Base-by-base conservation (phyloP, 1,284 basidiomycete genomes). In the Stygiomarasmius scandens region DNA sequence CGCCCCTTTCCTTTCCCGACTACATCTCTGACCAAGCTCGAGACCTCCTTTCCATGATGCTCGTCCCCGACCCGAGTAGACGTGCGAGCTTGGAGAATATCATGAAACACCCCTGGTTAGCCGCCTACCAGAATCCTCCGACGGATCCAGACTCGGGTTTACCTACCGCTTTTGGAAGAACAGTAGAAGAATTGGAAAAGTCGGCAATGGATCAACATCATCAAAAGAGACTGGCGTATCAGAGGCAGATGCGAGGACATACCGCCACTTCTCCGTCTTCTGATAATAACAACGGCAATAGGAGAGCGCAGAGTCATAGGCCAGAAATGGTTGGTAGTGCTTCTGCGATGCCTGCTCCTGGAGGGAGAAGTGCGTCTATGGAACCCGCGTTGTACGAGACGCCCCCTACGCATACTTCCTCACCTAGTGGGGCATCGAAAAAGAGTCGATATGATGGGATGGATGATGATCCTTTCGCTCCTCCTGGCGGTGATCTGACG, bases 1-100 rank as follows among this genome's bases (percentile, higher is more conserved):
- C 96, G 0, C 91, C 92, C 1, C 86, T 98, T 59, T 92, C 93
- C 32, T 98, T 97, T 79, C 95, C 95, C 14, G 93, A 96, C 48
- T 95, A 96, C 74, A 87, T 98, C 65, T 92, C 92, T 8, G 69
- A 80, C 4, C 86, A 89, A 57, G 95, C 93, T 23, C 82, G 90
- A 57, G 84, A 91, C 43, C 56, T 69, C 16, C 62, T 69, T 16
- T 77, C 80, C 50, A 80, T 83, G 67, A 93, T 93, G 92, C 85
- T 92, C 43, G 90, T 92, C 6, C 87, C 88, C 51, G 86, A 93
- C 71, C 88, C 92, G 34, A 79, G 76, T 41, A 80, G 80, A 54
- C 85, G 92, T 49, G 88, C 87, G 41, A 83, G 85, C 58, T 78
- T 93, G 20, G 72, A 72, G 5, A 72, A 79, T 12, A 85, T 93